Conservation (phyloP, 176 grass and related monocot genomes). For the Themeda triandra region DNA sequence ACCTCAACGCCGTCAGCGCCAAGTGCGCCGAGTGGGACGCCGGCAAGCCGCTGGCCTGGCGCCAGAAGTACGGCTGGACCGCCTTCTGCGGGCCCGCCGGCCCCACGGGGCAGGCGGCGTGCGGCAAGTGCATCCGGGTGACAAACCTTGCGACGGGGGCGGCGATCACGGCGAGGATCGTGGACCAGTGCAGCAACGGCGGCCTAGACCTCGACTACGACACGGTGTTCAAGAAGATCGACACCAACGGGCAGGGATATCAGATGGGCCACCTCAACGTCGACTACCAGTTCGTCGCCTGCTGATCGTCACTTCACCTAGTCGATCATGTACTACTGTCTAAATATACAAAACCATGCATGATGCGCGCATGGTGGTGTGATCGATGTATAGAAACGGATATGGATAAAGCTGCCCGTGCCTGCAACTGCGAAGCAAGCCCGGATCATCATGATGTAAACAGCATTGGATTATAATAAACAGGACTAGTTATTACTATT, state of each 20-base stretch:
- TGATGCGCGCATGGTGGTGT: background rate
- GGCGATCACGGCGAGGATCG: slow-evolving; percentile 41
- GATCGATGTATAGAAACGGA: background rate
- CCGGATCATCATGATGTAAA: no score
- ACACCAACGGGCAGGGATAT: slow-evolving; percentile 40
- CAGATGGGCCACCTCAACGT: slow-evolving; percentile 42
- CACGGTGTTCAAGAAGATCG: slow-evolving; percentile 61
- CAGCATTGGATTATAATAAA: no score
- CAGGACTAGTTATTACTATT: no score
- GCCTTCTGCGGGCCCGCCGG: slow-evolving; percentile 76
- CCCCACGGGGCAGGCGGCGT: slow-evolving; percentile 11
- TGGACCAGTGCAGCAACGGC: slow-evolving; percentile 75
- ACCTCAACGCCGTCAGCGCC: slow-evolving; percentile 37
- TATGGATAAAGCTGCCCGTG: no score
- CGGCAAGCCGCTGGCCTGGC: slow-evolving; percentile 56
- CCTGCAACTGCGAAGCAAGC: no score
- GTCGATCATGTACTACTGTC: accelerated
- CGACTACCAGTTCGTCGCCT: slow-evolving; percentile 6
- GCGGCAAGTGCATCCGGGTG: slow-evolving; percentile 66
- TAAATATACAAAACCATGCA: background rate
- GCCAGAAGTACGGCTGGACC: slow-evolving; percentile 71
- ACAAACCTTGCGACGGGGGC: slow-evolving; percentile 43
- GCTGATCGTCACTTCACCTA: background rate
- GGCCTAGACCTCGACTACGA: slow-evolving; percentile 66
- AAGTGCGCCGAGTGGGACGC: slow-evolving; percentile 87